Evolutionary conservation across 441 rosid genomes (phyloP).

Genomic region (Corymbia citriodora): DNA sequence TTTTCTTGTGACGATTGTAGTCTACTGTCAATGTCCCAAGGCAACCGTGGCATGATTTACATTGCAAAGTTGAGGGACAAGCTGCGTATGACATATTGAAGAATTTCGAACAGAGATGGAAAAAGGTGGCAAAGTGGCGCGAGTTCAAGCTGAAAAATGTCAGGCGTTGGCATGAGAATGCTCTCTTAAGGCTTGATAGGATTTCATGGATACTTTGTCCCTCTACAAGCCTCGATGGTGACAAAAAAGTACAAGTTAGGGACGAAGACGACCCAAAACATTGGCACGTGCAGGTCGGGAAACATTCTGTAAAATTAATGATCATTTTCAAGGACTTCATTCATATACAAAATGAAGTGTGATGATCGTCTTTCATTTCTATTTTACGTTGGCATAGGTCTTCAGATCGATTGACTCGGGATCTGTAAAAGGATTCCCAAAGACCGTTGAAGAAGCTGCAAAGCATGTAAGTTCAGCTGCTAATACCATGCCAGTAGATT

Average conservation of each 20-base stretch:
- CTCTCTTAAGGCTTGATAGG: neutral
- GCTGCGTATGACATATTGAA: neutral
- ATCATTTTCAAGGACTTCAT: neutral
- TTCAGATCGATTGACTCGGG: neutral
- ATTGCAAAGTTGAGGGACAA: neutral
- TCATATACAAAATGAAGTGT: neutral
- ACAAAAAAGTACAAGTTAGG: neutral
- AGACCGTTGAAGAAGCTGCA: neutral
- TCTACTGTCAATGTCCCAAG: neutral
- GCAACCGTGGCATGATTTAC: neutral
- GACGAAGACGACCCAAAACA: neutral
- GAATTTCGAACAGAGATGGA: neutral
- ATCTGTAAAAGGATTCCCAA: neutral
- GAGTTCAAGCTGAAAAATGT: neutral
- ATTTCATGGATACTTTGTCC: neutral
- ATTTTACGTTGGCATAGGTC: neutral
- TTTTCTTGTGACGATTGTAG: neutral
- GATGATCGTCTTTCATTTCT: neutral
- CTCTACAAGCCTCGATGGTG: neutral
- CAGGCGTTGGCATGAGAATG: neutral
- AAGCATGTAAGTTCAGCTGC: neutral
- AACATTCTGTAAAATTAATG: neutral
- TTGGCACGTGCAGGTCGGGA: neutral
- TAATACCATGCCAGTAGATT: neutral
- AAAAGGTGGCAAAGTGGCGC: neutral